Evolutionary conservation across 208 protist species (phyloP).

Genomic region (Lotmaria passim): DNA sequence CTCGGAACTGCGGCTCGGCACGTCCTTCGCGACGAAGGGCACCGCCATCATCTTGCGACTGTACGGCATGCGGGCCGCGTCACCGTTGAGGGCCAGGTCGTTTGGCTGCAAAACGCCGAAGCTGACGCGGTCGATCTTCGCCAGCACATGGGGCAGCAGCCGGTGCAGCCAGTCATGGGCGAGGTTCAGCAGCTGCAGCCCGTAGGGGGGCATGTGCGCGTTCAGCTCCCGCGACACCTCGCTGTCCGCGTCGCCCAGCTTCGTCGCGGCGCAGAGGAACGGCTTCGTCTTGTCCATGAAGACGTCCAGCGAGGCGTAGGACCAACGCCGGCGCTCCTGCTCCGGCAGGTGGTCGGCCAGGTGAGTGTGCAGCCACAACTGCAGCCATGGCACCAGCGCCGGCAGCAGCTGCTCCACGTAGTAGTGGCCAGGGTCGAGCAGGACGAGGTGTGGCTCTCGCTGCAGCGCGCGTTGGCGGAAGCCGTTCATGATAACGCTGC

Average conservation of each 20-base stretch:
- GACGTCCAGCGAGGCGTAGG: slow-evolving; percentile 6
- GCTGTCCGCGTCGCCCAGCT: slow-evolving; percentile 25
- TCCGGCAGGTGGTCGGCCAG: slow-evolving; percentile 33
- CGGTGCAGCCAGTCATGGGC: slow-evolving; percentile 90
- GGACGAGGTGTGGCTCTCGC: slow-evolving; percentile 90
- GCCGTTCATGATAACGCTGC: slow-evolving; percentile 64
- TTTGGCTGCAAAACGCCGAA: slow-evolving; percentile 88
- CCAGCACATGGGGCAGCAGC: slow-evolving; percentile 92
- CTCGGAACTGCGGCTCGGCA: slow-evolving; percentile 93
- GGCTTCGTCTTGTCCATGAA: slow-evolving; percentile 36
- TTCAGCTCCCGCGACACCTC: slow-evolving; percentile 38
- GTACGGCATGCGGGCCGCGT: slow-evolving; percentile 64
- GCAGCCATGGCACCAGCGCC: slow-evolving; percentile 83
- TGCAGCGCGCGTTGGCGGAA: slow-evolving; percentile 77
- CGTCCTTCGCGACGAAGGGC: slow-evolving; percentile 97
- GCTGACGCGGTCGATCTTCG: slow-evolving; percentile 95
- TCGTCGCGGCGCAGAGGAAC: slow-evolving; percentile 38
- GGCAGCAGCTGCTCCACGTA: slow-evolving; percentile 88
- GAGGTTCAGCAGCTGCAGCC: slow-evolving; percentile 90
- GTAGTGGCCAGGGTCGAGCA: slow-evolving; percentile 85
- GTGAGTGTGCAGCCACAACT: slow-evolving; percentile 86
- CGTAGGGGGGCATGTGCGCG: slow-evolving; percentile 40
- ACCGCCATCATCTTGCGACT: slow-evolving; percentile 89
- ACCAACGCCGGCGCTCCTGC: slow-evolving; percentile 22
- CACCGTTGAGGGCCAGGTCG: slow-evolving; percentile 62